These are phyloP conservation scores for Penstemon davidsonii DNA, from an alignment of 257 asterid species.

Conservation along the genomic window DNA sequence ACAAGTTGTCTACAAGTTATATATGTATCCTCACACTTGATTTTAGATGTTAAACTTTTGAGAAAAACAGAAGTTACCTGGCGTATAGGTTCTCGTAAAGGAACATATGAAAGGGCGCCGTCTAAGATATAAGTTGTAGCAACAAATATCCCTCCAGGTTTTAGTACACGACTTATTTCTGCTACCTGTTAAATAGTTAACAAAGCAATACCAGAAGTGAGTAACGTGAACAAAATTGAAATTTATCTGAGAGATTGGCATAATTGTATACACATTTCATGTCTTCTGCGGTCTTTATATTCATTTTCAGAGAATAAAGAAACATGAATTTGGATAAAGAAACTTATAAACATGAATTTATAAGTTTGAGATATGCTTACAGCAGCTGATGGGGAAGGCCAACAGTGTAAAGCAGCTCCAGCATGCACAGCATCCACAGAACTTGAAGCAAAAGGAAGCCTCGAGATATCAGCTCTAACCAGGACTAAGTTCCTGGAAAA, in stretches of 20 bases:
- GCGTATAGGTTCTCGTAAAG: conserved; percentile 55
- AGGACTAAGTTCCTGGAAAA: conserved; percentile 53
- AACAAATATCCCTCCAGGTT: conserved; percentile 81
- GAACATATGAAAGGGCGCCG: conserved; percentile 56
- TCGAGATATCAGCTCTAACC: conserved; percentile 83
- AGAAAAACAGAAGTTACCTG: conserved; percentile 38
- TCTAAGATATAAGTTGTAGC: conserved; percentile 77
- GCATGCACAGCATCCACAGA: conserved; percentile 84
- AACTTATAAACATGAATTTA: background rate
- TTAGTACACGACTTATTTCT: conserved; percentile 78
- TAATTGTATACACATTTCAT: too few relatives aligned
- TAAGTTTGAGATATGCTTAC: conserved; percentile 40
- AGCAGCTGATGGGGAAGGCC: conserved; percentile 90
- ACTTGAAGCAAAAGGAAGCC: conserved; percentile 80
- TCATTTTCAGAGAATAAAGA: background rate
- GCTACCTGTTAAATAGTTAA: conserved; percentile 58
- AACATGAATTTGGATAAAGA: background rate
- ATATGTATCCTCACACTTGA: too few relatives aligned
- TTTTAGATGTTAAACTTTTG: too few relatives aligned
- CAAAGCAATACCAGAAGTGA: background rate
- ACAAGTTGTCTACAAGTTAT: too few relatives aligned
- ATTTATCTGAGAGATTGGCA: too few relatives aligned
- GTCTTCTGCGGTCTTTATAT: too few relatives aligned
- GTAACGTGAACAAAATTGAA: too few relatives aligned
- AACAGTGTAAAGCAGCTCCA: conserved; percentile 94